phyloP scores from a whole-genome alignment of 345 rosid species.

The Combretum micranthum region DNA sequence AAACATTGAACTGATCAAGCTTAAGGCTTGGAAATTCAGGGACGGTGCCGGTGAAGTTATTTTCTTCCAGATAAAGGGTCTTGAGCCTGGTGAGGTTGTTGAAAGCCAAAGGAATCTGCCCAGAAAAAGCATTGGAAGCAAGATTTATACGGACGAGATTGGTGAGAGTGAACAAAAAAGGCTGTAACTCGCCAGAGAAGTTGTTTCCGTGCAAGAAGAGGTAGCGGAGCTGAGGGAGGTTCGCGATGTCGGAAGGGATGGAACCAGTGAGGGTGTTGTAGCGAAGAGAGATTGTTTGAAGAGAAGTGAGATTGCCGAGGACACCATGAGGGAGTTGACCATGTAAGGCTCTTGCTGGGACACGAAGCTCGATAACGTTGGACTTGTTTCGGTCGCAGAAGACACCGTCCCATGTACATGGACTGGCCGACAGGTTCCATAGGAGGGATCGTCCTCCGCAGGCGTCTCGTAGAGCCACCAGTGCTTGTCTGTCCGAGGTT shows the following conservation, averaged over 20 bases:
- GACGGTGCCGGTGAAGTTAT: constrained; percentile 30
- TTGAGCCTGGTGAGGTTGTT: constrained; percentile 26
- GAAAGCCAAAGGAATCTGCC: constrained; percentile 21
- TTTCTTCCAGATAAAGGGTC: constrained; percentile 28
- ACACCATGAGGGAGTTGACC: constrained; percentile 59
- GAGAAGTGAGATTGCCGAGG: constrained; percentile 62
- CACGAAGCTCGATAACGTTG: constrained; percentile 48
- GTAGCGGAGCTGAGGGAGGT: constrained; percentile 50
- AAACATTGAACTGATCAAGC: constrained; percentile 37
- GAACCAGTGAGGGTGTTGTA: constrained; percentile 61
- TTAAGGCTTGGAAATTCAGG: constrained; percentile 17
- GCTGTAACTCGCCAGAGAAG: constrained; percentile 72
- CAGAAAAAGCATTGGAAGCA: constrained; percentile 28
- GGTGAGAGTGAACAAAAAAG: constrained; percentile 22
- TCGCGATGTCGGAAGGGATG: constrained; percentile 63
- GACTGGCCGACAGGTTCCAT: constrained; percentile 57
- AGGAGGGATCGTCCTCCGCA: constrained; percentile 65
- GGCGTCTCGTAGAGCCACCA: constrained; percentile 55
- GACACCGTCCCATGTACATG: constrained; percentile 71
- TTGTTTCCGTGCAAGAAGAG: constrained; percentile 66
- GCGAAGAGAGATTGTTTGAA: constrained; percentile 56
- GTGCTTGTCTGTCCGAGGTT: constrained; percentile 59
- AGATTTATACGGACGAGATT: constrained; percentile 26
- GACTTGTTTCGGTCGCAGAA: constrained; percentile 27
- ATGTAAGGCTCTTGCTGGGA: constrained; percentile 69